Evolutionary conservation across 2,329 filamentous ascomycete genomes (phyloP).

Genomic region (Colletotrichum lupini): DNA sequence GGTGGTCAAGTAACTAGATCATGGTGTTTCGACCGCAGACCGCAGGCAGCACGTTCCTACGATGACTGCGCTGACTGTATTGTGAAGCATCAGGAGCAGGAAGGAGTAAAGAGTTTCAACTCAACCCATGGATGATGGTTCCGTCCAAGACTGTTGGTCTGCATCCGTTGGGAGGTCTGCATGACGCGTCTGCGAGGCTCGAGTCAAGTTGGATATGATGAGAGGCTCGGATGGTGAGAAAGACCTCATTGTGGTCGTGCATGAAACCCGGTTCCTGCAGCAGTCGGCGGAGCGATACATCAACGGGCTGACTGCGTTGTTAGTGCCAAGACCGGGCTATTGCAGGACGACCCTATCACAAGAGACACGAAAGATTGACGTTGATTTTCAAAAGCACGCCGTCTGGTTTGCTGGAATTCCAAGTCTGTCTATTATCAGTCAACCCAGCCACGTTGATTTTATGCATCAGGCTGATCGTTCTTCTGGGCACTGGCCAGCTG

Average conservation of each 20-base stretch:
- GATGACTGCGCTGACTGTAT: not conserved
- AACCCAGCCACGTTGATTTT: not conserved
- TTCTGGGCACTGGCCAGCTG: constrained; percentile 58
- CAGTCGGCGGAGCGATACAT: constrained; percentile 15
- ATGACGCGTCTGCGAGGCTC: constrained; percentile 22
- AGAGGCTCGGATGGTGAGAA: not conserved
- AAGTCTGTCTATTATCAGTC: not conserved
- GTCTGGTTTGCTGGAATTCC: not conserved
- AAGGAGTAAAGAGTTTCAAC: constrained; percentile 9
- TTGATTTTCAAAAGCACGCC: not conserved
- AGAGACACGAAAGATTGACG: not conserved
- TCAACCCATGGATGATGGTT: not conserved
- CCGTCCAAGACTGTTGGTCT: constrained; percentile 12
- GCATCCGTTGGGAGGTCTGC: not conserved
- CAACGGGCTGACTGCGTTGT: constrained; percentile 12
- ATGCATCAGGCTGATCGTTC: constrained; percentile 28
- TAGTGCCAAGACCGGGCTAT: constrained; percentile 1
- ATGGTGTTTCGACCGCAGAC: not conserved
- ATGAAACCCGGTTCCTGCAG: constrained; percentile 35
- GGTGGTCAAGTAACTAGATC: not conserved
- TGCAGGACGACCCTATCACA: not conserved
- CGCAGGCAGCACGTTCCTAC: not conserved
- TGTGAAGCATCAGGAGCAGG: not conserved
- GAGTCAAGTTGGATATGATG: constrained; percentile 26
- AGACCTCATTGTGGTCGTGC: not conserved